Base-by-base conservation (phyloP, 768 basidiomycete species). In the Rhizopogon salebrosus region DNA sequence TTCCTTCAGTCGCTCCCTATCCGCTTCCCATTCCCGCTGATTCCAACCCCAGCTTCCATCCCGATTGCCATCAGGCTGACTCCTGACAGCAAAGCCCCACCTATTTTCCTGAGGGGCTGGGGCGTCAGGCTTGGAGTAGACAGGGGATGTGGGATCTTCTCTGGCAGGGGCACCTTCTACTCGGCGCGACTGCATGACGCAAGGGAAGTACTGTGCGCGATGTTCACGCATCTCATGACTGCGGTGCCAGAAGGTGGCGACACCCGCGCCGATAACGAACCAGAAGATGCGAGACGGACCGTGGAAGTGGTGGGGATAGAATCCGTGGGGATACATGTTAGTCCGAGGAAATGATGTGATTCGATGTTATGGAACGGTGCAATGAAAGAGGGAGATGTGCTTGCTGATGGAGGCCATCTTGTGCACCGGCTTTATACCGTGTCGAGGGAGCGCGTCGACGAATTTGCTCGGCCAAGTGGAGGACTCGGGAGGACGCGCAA, bases 281-380 rank as follows among this genome's bases (percentile, higher is more conserved):
- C 87, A 89, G 63, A 88, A 27, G 50, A 86, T 38, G 56, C 87
- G 83, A 40, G 79, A 79, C n/a, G 80, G 79, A 6, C 76, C 62
- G 51, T 71, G 65, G 46, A 66, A 67, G 56, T 64, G 49, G 24
- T 57, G 54, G n/a, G n/a, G n/a, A 37, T 61, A 2, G 48, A 60
- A 55, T 1, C 54, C 46, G 52, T 64, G 58, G 0, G 58, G 56
- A 11, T 62, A 46, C 70, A 70, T 70, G 40, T 31, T 41, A 31
- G 18, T 40, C 18, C n/a, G 13, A 14, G 34, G 16, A 9, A 22
- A 16, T 37, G 49, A 16, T 41, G 42, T 51, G 41, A 38, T 27
- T 31, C 2, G n/a, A n/a, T 29, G 20, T 22, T 46, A 9, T 37
- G 46, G 24, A 31, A 22, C 8, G 43, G 42, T 35, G 10, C 2